Conservation (phyloP, 768 basidiomycete species). For the Boletus bicolor region DNA sequence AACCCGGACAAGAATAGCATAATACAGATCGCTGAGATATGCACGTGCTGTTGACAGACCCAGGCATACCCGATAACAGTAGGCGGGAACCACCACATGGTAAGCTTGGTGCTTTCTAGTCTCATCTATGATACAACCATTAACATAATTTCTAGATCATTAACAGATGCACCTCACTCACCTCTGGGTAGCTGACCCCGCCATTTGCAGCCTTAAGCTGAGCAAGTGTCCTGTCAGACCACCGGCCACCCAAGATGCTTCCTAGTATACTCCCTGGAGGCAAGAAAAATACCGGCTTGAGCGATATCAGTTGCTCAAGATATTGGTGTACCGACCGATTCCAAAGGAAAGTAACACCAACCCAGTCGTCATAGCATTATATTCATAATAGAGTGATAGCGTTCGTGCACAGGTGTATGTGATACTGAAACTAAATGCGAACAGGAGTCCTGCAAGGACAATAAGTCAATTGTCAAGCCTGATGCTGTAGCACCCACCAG, state of each 20-base stretch:
- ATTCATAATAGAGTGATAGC: slow-evolving; percentile 60
- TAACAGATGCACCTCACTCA: slow-evolving; percentile 24
- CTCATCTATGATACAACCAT: slow-evolving; percentile 53
- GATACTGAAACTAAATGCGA: slow-evolving; percentile 67
- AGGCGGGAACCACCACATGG: slow-evolving; percentile 52
- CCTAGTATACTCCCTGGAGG: slow-evolving; percentile 46
- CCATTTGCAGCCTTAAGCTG: slow-evolving; percentile 47
- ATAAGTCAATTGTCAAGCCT: background rate
- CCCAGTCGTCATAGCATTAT: slow-evolving; percentile 70
- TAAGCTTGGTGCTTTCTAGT: slow-evolving; percentile 58
- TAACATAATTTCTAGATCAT: background rate
- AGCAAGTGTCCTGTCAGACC: slow-evolving; percentile 50
- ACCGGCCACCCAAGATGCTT: slow-evolving; percentile 58
- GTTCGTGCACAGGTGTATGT: slow-evolving; percentile 76
- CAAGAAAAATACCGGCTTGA: background rate
- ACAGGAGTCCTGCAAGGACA: slow-evolving; percentile 53
- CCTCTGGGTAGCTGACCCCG: slow-evolving; percentile 62
- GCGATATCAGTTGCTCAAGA: background rate
- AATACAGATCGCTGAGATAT: slow-evolving; percentile 68
- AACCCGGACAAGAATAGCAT: slow-evolving; percentile 76
- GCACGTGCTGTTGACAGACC: slow-evolving; percentile 61
- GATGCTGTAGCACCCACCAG: slow-evolving; percentile 23
- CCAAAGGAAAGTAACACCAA: slow-evolving; percentile 77
- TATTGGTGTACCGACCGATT: slow-evolving; percentile 41
- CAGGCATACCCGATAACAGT: slow-evolving; percentile 72